Base-by-base conservation (phyloP, 176 grass and related monocot species). In the Carex parvula region DNA sequence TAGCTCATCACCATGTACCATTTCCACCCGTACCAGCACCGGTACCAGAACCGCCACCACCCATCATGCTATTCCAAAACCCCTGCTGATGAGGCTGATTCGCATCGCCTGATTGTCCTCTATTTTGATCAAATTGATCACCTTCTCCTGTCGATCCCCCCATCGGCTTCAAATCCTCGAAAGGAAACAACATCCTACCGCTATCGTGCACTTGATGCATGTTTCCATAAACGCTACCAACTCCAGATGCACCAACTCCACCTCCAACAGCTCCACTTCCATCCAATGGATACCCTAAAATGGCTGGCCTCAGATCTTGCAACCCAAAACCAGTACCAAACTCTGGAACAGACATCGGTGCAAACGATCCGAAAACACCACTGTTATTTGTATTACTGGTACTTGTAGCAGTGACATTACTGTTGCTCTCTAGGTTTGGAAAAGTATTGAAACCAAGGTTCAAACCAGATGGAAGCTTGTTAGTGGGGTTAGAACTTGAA, bases 401-500 rank as follows among this genome's bases (percentile, higher is more conserved):
- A 83, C 62, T 83, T 6, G 81, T 65, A 32, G 41, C 64, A 30
- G 81, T 53, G 41, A 83, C 81, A 83, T 83, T 68, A 55, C 22
- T 83, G 11, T 53, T 83, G 26, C 81, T 83, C 41, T 83, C 81
- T 14, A 83, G 26, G 64, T 22, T 83, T 7, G 81, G 81, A 33
- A 69, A 83, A 16, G 81, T 83, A 18, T 69, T 83, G 44, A 83
- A 83, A 83, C 81, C 81, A 55, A 83, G 60, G 41, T 83, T 83
- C 60, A 83, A 67, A 52, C 81, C 81, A 33, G 81, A 83, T 30
- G 81, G 81, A 52, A 83, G 81, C 42, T 83, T 83, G 60, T 60
- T 63, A 66, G 41, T 54, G 32, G 41, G 4, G 24, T 53, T 83
- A 83, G 81, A 66, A 66, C 64, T 83, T 53, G 81, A 30, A 32